Evolutionary conservation across 139 green algal species (phyloP).

Genomic region (Chlorella sp.): DNA sequence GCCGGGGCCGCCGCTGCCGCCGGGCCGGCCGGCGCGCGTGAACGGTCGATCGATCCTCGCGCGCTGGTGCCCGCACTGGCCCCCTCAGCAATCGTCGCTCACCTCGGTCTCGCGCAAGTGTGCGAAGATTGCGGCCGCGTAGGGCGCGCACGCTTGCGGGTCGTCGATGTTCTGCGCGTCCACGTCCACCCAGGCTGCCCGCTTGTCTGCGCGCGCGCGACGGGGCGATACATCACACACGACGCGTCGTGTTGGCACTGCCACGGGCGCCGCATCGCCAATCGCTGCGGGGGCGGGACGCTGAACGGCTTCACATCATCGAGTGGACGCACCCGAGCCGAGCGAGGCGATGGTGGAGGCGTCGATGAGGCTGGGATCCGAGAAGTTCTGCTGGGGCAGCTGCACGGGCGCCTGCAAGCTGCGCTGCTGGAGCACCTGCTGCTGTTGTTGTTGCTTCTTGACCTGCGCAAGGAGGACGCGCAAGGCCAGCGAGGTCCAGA

Average conservation of each 20-base stretch:
- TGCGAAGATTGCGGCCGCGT: constrained; percentile 70
- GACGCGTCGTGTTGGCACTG: too few relatives aligned
- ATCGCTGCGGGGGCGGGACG: too few relatives aligned
- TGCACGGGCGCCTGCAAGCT: background rate
- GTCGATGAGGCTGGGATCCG: background rate
- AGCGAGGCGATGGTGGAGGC: too few relatives aligned
- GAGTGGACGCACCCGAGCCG: too few relatives aligned
- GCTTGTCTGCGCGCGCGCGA: too few relatives aligned
- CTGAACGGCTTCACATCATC: too few relatives aligned
- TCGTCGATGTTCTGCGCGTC: constrained; percentile 63
- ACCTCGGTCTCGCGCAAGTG: constrained; percentile 65
- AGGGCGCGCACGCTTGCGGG: constrained; percentile 63
- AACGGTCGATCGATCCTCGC: background rate
- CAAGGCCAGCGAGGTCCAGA: too few relatives aligned
- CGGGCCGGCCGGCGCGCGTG: background rate
- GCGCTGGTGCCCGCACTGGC: background rate
- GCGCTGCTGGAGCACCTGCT: background rate
- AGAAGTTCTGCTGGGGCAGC: background rate
- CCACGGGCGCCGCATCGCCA: too few relatives aligned
- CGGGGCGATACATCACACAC: too few relatives aligned
- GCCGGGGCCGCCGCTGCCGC: background rate
- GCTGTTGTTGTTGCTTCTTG: background rate
- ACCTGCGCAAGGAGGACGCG: too few relatives aligned
- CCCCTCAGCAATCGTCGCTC: background rate
- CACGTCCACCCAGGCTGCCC: constrained; percentile 70